A percentile compares a stretch with the other conserved stretches of the same genome.
phyloP scores from a whole-genome alignment of 345 rosid genomes.

The Chamaenerion angustifolium region DNA sequence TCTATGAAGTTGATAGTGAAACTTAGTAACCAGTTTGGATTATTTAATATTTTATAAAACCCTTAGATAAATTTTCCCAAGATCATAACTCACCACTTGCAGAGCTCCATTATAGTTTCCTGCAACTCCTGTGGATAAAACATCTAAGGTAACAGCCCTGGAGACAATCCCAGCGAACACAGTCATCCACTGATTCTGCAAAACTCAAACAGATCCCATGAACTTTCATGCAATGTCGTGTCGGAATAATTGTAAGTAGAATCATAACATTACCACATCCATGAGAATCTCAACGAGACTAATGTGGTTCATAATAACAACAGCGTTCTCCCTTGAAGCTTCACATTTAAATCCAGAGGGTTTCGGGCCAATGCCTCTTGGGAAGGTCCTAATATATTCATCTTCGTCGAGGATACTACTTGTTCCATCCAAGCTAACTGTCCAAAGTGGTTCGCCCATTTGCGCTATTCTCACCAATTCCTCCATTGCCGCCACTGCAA shows the following conservation, averaged over 20 bases:
- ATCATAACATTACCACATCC: slow-evolving; percentile 40
- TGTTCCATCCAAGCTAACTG: slow-evolving; percentile 33
- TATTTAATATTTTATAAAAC: too few relatives aligned
- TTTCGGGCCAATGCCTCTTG: slow-evolving; percentile 49
- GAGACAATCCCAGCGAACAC: slow-evolving; percentile 66
- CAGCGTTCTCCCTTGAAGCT: slow-evolving; percentile 53
- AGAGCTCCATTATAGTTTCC: slow-evolving; percentile 66
- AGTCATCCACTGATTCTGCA: slow-evolving; percentile 67
- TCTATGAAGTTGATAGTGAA: too few relatives aligned
- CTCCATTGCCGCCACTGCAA: slow-evolving; percentile 85
- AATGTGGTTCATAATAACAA: slow-evolving; percentile 57
- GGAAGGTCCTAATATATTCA: slow-evolving; percentile 46
- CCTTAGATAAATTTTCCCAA: too few relatives aligned
- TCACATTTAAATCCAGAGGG: slow-evolving; percentile 52
- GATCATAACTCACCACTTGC: slow-evolving; percentile 25
- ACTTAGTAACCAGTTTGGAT: too few relatives aligned
- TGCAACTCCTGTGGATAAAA: slow-evolving; percentile 42
- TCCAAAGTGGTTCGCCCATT: slow-evolving; percentile 72
- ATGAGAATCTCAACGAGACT: slow-evolving; percentile 62
- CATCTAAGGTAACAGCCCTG: slow-evolving; percentile 50
- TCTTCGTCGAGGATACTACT: slow-evolving; percentile 33
- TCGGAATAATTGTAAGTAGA: too few relatives aligned
- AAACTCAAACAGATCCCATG: too few relatives aligned
- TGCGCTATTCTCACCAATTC: slow-evolving; percentile 69
- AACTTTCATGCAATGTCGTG: too few relatives aligned